A percentile compares a stretch with the other conserved stretches of the same genome.
phyloP scores from a whole-genome alignment of 306 rosid species.

The Lablab purpureus region DNA sequence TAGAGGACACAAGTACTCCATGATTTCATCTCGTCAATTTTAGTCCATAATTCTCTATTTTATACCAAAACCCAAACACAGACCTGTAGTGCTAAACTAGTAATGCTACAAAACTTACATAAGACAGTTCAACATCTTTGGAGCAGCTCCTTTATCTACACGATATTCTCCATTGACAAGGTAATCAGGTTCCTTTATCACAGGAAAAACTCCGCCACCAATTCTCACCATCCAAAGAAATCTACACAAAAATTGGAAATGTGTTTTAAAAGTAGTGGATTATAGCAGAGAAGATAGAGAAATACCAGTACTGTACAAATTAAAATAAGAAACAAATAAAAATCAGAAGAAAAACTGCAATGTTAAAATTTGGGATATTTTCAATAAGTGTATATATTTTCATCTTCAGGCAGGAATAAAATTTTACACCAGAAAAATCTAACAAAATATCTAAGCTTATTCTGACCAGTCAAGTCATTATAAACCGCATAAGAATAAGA shows the following conservation, averaged over 20 bases:
- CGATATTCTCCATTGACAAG: conserved; percentile 98
- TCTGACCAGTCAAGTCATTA: conserved; percentile 6
- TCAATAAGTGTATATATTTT: not conserved
- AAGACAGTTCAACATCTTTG: conserved; percentile 99
- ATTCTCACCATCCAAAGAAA: conserved; percentile 99
- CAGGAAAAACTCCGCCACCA: conserved; percentile 98
- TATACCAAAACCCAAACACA: conserved; percentile 5
- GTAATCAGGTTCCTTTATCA: conserved; percentile 98
- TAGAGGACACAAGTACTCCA: not conserved
- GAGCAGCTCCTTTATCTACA: conserved; percentile 99
- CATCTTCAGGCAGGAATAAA: conserved; percentile 14
- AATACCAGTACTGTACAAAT: conserved; percentile 1
- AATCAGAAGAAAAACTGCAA: conserved; percentile 4
- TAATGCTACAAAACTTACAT: conserved; percentile 72
- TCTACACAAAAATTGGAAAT: conserved; percentile 51
- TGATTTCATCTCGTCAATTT: not conserved
- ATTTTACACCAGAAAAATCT: not conserved
- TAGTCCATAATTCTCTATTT: not conserved
- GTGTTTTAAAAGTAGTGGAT: not conserved
- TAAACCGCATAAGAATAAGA: not conserved
- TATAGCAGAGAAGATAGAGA: not conserved
- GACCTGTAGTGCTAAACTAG: conserved; percentile 1
- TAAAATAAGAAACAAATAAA: not conserved
- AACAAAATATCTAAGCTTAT: conserved; percentile 4
- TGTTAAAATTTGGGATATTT: conserved; percentile 5